Percentiles rank a stretch among this genome's conserved stretches.
Evolutionary conservation across 495 filamentous ascomycete genomes (phyloP).

Genomic region (Ascobolus immersus): DNA sequence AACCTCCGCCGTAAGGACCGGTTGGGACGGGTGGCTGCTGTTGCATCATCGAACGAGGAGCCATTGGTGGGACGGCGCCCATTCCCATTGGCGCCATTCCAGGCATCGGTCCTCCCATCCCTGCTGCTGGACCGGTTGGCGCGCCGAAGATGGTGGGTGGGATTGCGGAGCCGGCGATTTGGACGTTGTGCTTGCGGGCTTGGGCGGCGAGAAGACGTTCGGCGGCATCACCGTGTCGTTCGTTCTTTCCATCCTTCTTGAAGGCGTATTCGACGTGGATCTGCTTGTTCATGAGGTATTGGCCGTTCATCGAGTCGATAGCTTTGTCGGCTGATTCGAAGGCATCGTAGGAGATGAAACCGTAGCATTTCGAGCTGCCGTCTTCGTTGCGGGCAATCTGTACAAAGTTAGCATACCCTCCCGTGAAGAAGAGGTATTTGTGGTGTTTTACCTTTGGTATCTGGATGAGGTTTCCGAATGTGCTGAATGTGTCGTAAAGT

Average conservation of each 20-base stretch:
- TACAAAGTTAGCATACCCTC: constrained; percentile 8
- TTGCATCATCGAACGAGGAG: too few relatives aligned
- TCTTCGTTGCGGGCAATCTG: constrained; percentile 76
- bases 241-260: constrained; percentile 97
- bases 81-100: too few relatives aligned
- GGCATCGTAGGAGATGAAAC: constrained; percentile 79
- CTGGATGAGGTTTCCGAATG: constrained; percentile 64
- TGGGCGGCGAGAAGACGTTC: constrained; percentile 81
- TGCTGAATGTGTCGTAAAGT: constrained; percentile 88
- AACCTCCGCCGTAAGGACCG: too few relatives aligned
- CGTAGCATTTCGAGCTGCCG: constrained; percentile 82
- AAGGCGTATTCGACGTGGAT: constrained; percentile 93
- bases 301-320: constrained; percentile 77
- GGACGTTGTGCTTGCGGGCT: constrained; percentile 78
- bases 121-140: constrained; percentile 12
- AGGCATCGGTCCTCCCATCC: too few relatives aligned
- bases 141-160: constrained; percentile 14
- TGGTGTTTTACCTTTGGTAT: constrained; percentile 41
- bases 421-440: background rate
- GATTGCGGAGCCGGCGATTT: constrained; percentile 12
- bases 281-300: constrained; percentile 91
- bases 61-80: too few relatives aligned
- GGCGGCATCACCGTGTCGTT: constrained; percentile 82
- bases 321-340: constrained; percentile 92
- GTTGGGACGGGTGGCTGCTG: too few relatives aligned